Evolutionary conservation across 208 protist species (phyloP), one percentile per base, ranked within the genome.

Genomic region (Acanthamoeba healyi): DNA sequence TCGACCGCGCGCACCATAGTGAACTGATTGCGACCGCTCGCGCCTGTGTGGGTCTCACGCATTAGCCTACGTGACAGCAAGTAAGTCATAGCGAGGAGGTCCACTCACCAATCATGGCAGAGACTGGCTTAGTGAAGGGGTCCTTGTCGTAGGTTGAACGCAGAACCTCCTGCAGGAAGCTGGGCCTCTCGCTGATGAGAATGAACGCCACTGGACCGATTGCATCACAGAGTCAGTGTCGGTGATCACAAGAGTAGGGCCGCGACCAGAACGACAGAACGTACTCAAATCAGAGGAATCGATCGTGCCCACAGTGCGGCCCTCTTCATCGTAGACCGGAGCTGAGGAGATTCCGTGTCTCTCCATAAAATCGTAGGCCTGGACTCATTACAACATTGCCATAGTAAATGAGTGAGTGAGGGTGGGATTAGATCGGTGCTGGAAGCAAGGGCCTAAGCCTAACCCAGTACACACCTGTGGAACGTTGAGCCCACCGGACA

Each of bases 301-400:
- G 32, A 91, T 91, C 14, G 61, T 65, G 26, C 84, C 84, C 34
- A 91, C 61, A 2, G 84, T 91, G 51, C 84, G 84, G 7, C 84
- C 84, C 84, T 91, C 84, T n/a, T 91, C 84, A 22, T 91, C 84
- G 40, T 91, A 91, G n/a, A 91, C 84, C 10, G 84, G 84, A 0
- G 84, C 84, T 5, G 84, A 91, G 1, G 84, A 70, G 56, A 91
- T 91, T 29, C 56, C 84, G 38, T 91, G 51, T n/a, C 61, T n/a
- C 42, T 91, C 84, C 34, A 91, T 44, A 24, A 91, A 91, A 17
- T 91, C 84, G 24, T 74, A 91, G 26, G 84, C 61, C 84, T 91
- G 36, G n/a, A n/a, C n/a, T n/a, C n/a, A n/a, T 10, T 22, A 79
- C 14, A 40, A 15, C 15, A 79, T 84, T 44, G 24, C n/a, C 42